Percentiles rank a stretch among this genome's conserved stretches.
Evolutionary conservation across 257 asterid species (phyloP).

Genomic region (Knoxia roxburghii): DNA sequence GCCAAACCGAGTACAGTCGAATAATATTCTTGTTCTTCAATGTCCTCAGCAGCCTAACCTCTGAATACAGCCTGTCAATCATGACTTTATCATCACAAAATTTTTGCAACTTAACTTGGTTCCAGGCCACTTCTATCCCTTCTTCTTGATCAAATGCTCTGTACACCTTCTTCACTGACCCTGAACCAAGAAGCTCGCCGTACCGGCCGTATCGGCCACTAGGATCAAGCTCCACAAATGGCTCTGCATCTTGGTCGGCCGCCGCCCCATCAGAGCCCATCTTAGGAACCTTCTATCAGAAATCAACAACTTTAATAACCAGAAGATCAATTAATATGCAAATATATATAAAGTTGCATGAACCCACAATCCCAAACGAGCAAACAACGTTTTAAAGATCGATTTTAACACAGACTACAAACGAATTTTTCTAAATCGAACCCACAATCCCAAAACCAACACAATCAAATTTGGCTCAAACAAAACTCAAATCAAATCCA

Average conservation of each 20-base stretch:
- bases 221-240: conserved; percentile 67
- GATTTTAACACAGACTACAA: no score
- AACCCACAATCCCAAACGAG: no score
- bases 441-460: no score
- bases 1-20: conserved; percentile 58
- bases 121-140: conserved; percentile 94
- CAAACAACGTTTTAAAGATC: no score
- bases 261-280: conserved; percentile 28
- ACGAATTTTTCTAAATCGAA: no score
- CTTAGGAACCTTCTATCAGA: conserved; percentile 19
- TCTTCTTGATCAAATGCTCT: conserved; percentile 85
- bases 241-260: conserved; percentile 43
- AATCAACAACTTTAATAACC: not conserved
- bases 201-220: conserved; percentile 75
- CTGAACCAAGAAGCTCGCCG: conserved; percentile 61
- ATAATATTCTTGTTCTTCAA: conserved; percentile 53
- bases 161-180: conserved; percentile 75
- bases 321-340: not conserved
- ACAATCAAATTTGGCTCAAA: no score
- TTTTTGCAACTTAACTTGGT: conserved; percentile 59
- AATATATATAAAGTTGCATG: no score
- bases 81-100: conserved; percentile 43
- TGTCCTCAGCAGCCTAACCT: conserved; percentile 49
- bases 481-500: no score
- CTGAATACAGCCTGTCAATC: conserved; percentile 55